These are phyloP conservation scores for Sodiomyces alkalinus DNA, from an alignment of 2,329 filamentous ascomycete genomes.

Conservation along the genomic window DNA sequence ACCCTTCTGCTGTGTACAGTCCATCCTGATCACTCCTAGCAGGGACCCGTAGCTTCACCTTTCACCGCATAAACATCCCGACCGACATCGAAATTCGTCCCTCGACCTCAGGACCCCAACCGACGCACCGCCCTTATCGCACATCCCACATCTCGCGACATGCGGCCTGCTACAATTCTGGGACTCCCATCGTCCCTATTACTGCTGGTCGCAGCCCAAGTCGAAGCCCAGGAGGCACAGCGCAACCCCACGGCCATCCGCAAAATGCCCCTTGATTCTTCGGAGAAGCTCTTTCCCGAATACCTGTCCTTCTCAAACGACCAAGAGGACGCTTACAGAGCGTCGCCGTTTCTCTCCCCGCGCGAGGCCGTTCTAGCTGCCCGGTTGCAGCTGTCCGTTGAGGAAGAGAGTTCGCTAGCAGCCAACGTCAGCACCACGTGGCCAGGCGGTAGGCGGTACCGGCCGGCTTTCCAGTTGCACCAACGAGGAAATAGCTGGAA, in stretches of 20 bases:
- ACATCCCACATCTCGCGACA: too few species aligned
- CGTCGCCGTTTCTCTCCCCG: constrained; percentile 11
- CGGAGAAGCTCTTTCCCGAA: constrained; percentile 59
- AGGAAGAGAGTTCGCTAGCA: constrained; percentile 10
- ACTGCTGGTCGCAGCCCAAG: constrained; percentile 25
- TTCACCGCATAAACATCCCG: too few species aligned
- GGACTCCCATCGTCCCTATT: constrained; percentile 28
- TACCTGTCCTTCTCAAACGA: constrained; percentile 49
- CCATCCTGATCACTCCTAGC: too few species aligned
- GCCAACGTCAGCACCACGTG: constrained; percentile 5
- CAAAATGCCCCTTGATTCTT: constrained; percentile 56
- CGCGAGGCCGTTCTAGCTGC: constrained; percentile 16
- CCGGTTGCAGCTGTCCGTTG: constrained; percentile 13
- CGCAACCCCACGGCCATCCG: constrained; percentile 44
- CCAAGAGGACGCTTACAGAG: constrained; percentile 9
- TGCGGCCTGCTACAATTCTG: constrained; percentile 24
- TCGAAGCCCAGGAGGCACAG: constrained; percentile 15
- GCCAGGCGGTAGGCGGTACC: constrained; percentile 17
- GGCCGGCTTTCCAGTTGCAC: constrained; percentile 37
- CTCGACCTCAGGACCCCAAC: background rate
- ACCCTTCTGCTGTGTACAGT: too few species aligned
- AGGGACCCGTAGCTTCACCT: too few species aligned
- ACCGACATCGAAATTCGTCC: too few species aligned
- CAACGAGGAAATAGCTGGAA: too few species aligned
- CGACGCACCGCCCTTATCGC: background rate